Percentiles rank a stretch among this genome's conserved stretches.
Evolutionary conservation across 2,329 filamentous ascomycete species (phyloP).

Genomic region (Graphium sp.): DNA sequence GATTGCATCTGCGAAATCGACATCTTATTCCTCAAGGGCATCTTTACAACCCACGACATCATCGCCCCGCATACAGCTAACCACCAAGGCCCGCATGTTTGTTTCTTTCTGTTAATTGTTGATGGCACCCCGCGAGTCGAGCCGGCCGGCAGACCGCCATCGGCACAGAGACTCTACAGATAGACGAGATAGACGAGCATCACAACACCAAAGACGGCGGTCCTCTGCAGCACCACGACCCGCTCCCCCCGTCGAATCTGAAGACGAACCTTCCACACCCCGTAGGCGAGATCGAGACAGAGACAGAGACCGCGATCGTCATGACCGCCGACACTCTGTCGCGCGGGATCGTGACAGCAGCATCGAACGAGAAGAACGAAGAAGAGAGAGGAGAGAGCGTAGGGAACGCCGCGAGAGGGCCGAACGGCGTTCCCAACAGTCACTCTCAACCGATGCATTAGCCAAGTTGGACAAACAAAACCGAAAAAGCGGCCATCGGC

Average conservation of each 20-base stretch:
- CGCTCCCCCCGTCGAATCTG: neutral
- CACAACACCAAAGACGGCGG: slow-evolving; percentile 2
- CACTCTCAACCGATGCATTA: slow-evolving; percentile 36
- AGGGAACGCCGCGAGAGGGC: slow-evolving; percentile 7
- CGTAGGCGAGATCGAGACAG: no score
- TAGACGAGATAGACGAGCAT: slow-evolving; percentile 1
- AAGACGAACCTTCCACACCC: slow-evolving; percentile 1
- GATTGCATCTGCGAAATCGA: slow-evolving; percentile 3
- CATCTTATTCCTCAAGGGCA: no score
- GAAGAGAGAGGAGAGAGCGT: slow-evolving; percentile 9
- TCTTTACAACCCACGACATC: no score
- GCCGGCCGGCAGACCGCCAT: neutral
- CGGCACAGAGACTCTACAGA: neutral
- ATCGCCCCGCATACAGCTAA: slow-evolving; percentile 1
- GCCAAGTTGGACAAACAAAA: slow-evolving; percentile 50
- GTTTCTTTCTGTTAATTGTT: neutral
- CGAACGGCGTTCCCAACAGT: no score
- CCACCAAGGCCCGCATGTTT: neutral
- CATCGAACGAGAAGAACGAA: slow-evolving; percentile 18
- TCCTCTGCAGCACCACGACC: slow-evolving; percentile 2
- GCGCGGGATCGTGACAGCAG: slow-evolving; percentile 17
- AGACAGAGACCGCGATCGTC: no score
- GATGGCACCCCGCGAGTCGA: neutral
- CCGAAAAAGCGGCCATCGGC: slow-evolving; percentile 28
- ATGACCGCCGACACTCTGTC: no score